Conservation (phyloP, 2,329 filamentous ascomycete species). For the Sporothrix sp. region DNA sequence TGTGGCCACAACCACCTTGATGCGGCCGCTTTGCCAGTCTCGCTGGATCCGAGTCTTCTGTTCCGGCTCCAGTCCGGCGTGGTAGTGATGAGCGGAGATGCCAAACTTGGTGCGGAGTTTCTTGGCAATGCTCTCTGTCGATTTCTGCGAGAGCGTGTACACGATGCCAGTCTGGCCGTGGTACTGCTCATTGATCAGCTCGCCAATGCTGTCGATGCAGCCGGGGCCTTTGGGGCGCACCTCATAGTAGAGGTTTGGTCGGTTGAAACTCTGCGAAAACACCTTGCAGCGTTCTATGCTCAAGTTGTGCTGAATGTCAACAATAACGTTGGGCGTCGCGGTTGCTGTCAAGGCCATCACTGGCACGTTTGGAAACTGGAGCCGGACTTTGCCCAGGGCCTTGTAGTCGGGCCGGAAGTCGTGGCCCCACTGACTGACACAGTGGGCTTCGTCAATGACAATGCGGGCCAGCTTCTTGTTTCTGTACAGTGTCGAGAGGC, state of each 20-base stretch:
- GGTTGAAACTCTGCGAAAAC: constrained; percentile 90
- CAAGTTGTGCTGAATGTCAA: constrained; percentile 88
- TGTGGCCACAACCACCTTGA: constrained; percentile 90
- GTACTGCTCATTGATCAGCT: constrained; percentile 63
- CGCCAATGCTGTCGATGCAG: constrained; percentile 42
- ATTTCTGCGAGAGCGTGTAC: constrained; percentile 80
- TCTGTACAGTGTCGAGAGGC: constrained; percentile 57
- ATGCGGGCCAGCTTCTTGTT: constrained; percentile 71
- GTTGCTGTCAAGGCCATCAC: constrained; percentile 94
- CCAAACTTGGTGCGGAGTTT: constrained; percentile 50
- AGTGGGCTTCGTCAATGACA: constrained; percentile 98
- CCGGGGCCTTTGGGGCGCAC: constrained; percentile 62
- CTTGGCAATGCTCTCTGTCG: constrained; percentile 69
- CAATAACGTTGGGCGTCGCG: constrained; percentile 83
- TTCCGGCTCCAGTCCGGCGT: constrained; percentile 62
- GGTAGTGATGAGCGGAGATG: constrained; percentile 75
- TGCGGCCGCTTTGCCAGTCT: constrained; percentile 68
- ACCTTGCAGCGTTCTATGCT: constrained; percentile 66
- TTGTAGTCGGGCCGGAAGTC: constrained; percentile 98
- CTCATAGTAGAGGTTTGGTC: constrained; percentile 88
- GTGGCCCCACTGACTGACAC: constrained; percentile 97
- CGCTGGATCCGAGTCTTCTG: constrained; percentile 65
- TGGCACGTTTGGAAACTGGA: constrained; percentile 66
- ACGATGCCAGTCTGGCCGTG: constrained; percentile 72
- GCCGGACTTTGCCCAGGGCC: constrained; percentile 63